Evolutionary conservation across 176 grass and related monocot genomes (phyloP), one percentile per base, ranked within the genome.

Genomic region (Lolium perenne): DNA sequence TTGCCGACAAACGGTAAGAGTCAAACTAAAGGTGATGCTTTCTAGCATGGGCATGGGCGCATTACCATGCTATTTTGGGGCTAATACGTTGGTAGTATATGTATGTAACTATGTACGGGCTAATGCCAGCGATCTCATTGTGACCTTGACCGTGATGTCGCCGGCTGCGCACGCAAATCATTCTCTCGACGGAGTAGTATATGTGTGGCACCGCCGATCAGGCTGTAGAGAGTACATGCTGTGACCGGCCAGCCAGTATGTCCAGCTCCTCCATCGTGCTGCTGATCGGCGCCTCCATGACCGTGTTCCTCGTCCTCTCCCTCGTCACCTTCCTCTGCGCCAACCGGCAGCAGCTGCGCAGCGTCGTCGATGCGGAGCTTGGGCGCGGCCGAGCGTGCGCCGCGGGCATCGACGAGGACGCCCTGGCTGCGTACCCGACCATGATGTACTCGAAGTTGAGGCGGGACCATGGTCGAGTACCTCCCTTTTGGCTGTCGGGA

Each of bases 351-450:
- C 46, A 47, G 21, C 8, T 22, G 7, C 46, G 3, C 12, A 25
- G 9, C 35, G 58, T 16, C 0, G 49, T 7, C 55, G 0, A 57
- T 6, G 55, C 5, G 55, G 55, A 57, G 55, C 17, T 57, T 6
- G 76, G 82, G 80, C 66, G 21, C 8, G 71, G 84, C 22, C 55
- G 54, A 4, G 50, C 3, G 5, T 17, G 55, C 55, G 77, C 18
- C 2, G 62, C 14, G 2, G 74, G 81, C 38, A 0, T 87, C 57
- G 85, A 87, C 73, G 88, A 88, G 20, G 85, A 72, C 12, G 83
- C 62, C 13, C 78, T 83, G 3, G 82, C 58, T 8, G 51, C 40
- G 23, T 86, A 55, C 57, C 88, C 86, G 41, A 86, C 74, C 50
- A 4, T 73, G 48, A 15, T 82, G 45, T 93, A 85, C 85, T 38